Base-by-base conservation (phyloP, 2,329 filamentous ascomycete genomes). In the Epichloe glyceriae region DNA sequence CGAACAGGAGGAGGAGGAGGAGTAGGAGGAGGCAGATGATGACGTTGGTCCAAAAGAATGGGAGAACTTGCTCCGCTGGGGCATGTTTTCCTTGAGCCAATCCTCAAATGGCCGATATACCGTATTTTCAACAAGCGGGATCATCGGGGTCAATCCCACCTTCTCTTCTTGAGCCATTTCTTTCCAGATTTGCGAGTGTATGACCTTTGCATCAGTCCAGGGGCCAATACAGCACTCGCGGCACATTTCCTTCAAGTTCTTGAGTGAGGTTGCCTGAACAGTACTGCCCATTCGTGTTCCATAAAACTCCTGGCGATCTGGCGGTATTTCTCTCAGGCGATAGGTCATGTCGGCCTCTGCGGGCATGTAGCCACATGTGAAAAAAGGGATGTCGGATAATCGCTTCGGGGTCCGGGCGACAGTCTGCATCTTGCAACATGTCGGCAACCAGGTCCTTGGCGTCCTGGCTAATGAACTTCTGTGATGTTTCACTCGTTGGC, bases 311-410 rank as follows among this genome's bases (percentile, higher is more conserved):
- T 77, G 69, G 19, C 68, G 69, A 15, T 80, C 74, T 1, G 81
- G 80, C 2, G 78, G 70, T 20, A 70, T 64, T 33, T 83, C 80
- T 42, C 80, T 72, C 7, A 83, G 64, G 46, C 75, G 76, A 5
- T 71, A 63, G 17, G 71, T 80, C 61, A 84, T 83, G 55, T 84
- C 80, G 41, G 72, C 67, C 17, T 75, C 62, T 10, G 69, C 65
- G 7, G 87, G 88, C 64, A 91, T 80, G 65, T 83, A 88, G 14
- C 86, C 86, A 33, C 82, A 76, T 49, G 78, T 80, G 71, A 93
- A 93, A 93, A 66, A 91, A 93, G 5, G 80, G 73, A 61, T 93
- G 87, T 57, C 86, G 80, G 40, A 91, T 83, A 59, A 93, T 90
- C 46, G 75, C 73, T 61, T 93, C 88, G 1, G 87, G 85, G 48